Conservation (phyloP, 2,329 filamentous ascomycete genomes). For the Xylariales sp. region DNA sequence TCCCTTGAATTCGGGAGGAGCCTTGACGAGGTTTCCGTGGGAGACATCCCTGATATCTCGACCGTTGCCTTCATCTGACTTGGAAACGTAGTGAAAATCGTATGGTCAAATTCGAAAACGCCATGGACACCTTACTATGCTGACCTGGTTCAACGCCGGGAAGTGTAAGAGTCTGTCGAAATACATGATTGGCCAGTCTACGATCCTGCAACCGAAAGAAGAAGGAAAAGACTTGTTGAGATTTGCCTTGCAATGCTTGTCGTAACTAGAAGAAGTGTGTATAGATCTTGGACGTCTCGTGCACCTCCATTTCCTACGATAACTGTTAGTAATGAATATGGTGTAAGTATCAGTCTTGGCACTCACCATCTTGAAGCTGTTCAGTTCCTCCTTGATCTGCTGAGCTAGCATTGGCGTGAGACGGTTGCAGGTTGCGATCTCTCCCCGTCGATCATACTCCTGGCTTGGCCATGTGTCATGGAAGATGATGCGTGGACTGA, state of each 20-base stretch:
- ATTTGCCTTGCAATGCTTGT: conserved; percentile 26
- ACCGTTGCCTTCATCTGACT: neutral
- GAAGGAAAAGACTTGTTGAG: conserved; percentile 20
- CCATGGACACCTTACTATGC: conserved; percentile 55
- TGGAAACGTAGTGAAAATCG: conserved; percentile 18
- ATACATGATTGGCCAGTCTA: conserved; percentile 42
- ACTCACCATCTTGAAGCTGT: conserved; percentile 97
- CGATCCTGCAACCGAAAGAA: conserved; percentile 27
- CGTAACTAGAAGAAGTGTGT: conserved; percentile 95
- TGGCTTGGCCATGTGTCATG: conserved; percentile 94
- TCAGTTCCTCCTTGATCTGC: conserved; percentile 99
- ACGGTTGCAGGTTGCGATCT: conserved; percentile 96
- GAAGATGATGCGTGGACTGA: conserved; percentile 91
- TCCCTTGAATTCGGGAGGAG: too few species aligned
- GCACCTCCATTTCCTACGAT: conserved; percentile 94
- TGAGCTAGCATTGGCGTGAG: conserved; percentile 95
- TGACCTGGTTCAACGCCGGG: conserved; percentile 47
- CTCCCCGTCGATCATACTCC: conserved; percentile 93
- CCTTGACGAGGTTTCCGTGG: too few species aligned
- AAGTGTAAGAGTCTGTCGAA: conserved; percentile 42
- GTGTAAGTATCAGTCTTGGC: conserved; percentile 2
- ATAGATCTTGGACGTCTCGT: conserved; percentile 98
- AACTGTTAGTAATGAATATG: conserved; percentile 32
- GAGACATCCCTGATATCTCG: too few species aligned
- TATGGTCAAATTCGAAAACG: conserved; percentile 38